phyloP scores from a whole-genome alignment of 2,329 filamentous ascomycete species.

The Cytospora chrysosperma region DNA sequence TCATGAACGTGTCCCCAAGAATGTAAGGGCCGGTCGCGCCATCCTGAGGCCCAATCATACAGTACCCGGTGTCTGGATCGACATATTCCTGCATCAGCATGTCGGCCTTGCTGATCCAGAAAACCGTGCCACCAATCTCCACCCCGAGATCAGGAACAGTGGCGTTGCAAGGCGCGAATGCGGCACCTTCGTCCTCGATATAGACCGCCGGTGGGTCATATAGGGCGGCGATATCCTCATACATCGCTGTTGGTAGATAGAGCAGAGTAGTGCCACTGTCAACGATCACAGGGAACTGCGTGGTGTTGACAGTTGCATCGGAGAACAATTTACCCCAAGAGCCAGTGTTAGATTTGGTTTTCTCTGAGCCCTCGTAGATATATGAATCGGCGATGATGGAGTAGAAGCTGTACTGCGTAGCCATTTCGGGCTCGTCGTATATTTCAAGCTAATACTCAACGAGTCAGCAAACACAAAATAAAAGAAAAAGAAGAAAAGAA shows the following conservation, averaged over 20 bases:
- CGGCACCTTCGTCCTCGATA: constrained; percentile 25
- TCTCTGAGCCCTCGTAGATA: constrained; percentile 26
- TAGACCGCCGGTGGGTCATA: constrained; percentile 31
- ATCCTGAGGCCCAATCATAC: constrained; percentile 8
- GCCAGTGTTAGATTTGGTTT: constrained; percentile 7
- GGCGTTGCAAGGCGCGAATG: constrained; percentile 32
- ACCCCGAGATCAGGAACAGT: constrained; percentile 24
- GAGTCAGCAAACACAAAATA: constrained; percentile 31
- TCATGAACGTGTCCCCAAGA: constrained; percentile 21
- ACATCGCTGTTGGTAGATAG: constrained; percentile 30
- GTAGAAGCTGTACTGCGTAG: constrained; percentile 30
- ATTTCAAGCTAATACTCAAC: constrained; percentile 20
- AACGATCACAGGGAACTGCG: constrained; percentile 30
- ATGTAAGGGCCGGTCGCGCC: constrained; percentile 11
- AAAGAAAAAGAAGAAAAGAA: too few relatives aligned
- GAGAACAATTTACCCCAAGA: constrained; percentile 1
- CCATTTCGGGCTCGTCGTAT: constrained; percentile 6
- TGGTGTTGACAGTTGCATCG: constrained; percentile 27
- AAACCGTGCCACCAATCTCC: constrained; percentile 11
- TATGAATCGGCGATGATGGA: constrained; percentile 31
- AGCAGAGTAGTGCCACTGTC: constrained; percentile 31
- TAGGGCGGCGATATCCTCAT: constrained; percentile 25
- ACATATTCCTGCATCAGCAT: constrained; percentile 10
- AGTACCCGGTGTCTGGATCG: neutral
- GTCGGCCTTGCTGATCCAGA: constrained; percentile 15